phyloP scores from a whole-genome alignment of 2,329 filamentous ascomycete species.

The Cryphonectria nitschkei region DNA sequence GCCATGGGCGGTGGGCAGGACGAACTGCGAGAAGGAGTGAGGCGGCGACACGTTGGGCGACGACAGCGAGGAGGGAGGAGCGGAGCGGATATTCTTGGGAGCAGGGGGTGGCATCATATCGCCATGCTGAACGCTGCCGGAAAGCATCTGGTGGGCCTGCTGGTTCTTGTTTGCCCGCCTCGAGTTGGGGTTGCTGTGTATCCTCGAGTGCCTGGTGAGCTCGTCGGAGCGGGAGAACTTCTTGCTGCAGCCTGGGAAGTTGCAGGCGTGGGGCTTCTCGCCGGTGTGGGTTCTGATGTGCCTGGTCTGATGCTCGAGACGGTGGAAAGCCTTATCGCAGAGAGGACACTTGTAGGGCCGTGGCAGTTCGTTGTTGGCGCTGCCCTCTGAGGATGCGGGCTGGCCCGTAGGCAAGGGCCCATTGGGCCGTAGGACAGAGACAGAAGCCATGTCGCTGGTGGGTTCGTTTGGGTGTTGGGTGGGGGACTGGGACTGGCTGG shows the following conservation, averaged over 20 bases:
- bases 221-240: constrained; percentile 97
- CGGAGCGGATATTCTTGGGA: constrained; percentile 83
- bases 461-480: constrained; percentile 35
- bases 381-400: constrained; percentile 52
- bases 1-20: constrained; percentile 47
- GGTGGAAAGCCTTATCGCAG: constrained; percentile 98
- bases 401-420: constrained; percentile 66
- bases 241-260: constrained; percentile 88
- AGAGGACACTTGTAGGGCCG: constrained; percentile 98
- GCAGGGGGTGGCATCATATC: constrained; percentile 79
- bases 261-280: constrained; percentile 96
- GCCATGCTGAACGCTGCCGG: constrained; percentile 53
- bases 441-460: constrained; percentile 53
- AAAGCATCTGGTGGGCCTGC: constrained; percentile 49
- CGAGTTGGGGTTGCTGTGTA: constrained; percentile 99
- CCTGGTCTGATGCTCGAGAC: constrained; percentile 86
- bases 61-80: constrained; percentile 80
- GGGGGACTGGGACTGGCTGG: constrained; percentile 34
- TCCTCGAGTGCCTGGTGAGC: constrained; percentile 93
- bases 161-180: constrained; percentile 84
- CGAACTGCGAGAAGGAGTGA: constrained; percentile 81
- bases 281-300: constrained; percentile 98
- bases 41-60: constrained; percentile 98
- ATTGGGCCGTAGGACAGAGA: constrained; percentile 64
- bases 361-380: constrained; percentile 70